Evolutionary conservation across 2,329 filamentous ascomycete species (phyloP), one percentile per base, ranked within the genome.

Genomic region (Orbilia javanica): DNA sequence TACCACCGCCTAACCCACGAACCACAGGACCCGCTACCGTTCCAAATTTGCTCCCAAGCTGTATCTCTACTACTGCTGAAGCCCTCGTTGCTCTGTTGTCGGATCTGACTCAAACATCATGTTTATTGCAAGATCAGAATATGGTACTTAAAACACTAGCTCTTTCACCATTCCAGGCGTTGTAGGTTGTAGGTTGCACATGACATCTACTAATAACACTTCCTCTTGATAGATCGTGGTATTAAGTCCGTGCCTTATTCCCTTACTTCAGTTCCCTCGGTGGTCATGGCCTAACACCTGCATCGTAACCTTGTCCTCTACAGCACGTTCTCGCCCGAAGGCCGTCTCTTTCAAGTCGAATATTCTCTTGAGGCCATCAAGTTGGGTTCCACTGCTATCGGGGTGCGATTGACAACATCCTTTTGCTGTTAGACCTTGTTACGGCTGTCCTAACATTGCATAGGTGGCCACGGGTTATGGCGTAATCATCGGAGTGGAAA

Each of bases 71-170:
- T 42, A 27, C 6, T 2, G 15, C 10, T 5, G n/a, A 31, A 53
- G 27, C 5, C 7, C 15, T 18, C 13, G 1, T 18, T 10, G n/a
- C 15, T 22, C 52, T 36, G 2, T 39, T n/a, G n/a, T 27, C 22
- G 34, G 55, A 60, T 60, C 25, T n/a, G 42, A 39, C 25, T n/a
- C 34, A 13, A 50, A 5, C 39, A 62, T 52, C 44, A 97, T 97
- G 96, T 99, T 99, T 90, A 98, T 99, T 90, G 94, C 96, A 89
- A 93, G 96, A 88, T 98, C 95, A 85, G 96, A 99, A 95, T 99
- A 99, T 88, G 96, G 95, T 96, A 89, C 42, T 7, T 85, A 83
- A 80, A 79, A 68, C 80, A 62, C 52, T 68, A 77, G 81, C 60
- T 42, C 46, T 57, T 60, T 7, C 64, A 55, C 15, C 22, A 10